Evolutionary conservation across 2,329 filamentous ascomycete genomes (phyloP).

Genomic region (Neocucurbitaria cava): DNA sequence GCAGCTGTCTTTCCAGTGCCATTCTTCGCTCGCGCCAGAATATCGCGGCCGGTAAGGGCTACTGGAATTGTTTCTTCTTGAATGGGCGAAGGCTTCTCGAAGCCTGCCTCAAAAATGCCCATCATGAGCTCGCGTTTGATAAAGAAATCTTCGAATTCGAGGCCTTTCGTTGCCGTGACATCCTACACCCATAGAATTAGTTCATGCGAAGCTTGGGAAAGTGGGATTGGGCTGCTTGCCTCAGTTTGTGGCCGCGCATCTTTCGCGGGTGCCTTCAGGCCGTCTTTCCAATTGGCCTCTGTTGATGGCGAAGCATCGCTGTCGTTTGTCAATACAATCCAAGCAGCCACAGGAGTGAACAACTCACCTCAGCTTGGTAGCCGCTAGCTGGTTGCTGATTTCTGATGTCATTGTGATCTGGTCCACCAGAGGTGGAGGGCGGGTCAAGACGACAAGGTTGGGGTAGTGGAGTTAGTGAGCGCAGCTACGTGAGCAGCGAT

Average conservation of each 20-base stretch:
- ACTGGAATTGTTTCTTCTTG: constrained; percentile 99
- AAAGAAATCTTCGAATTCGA: constrained; percentile 97
- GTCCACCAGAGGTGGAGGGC: constrained; percentile 33
- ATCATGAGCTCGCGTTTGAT: constrained; percentile 95
- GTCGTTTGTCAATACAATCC: constrained; percentile 24
- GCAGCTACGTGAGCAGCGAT: constrained; percentile 24
- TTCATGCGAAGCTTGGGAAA: neutral
- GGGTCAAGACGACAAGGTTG: constrained; percentile 21
- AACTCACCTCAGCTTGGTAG: constrained; percentile 58
- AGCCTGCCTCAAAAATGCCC: constrained; percentile 99
- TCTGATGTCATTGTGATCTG: constrained; percentile 55
- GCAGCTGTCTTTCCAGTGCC: constrained; percentile 98
- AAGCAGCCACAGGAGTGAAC: constrained; percentile 1
- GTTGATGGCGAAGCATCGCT: constrained; percentile 56
- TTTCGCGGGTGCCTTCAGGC: constrained; percentile 73
- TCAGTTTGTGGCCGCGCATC: constrained; percentile 84
- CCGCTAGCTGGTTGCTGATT: constrained; percentile 64
- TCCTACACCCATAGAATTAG: constrained; percentile 65
- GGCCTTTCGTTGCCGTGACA: constrained; percentile 96
- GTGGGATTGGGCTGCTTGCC: constrained; percentile 54
- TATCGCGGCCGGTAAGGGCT: constrained; percentile 91
- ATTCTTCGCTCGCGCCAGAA: constrained; percentile 96
- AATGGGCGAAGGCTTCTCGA: constrained; percentile 97
- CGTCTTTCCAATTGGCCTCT: constrained; percentile 76
- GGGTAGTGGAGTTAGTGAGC: constrained; percentile 9